Evolutionary conservation across 441 rosid genomes (phyloP), one percentile per base, ranked within the genome.

Genomic region (Adansonia grandidieri): DNA sequence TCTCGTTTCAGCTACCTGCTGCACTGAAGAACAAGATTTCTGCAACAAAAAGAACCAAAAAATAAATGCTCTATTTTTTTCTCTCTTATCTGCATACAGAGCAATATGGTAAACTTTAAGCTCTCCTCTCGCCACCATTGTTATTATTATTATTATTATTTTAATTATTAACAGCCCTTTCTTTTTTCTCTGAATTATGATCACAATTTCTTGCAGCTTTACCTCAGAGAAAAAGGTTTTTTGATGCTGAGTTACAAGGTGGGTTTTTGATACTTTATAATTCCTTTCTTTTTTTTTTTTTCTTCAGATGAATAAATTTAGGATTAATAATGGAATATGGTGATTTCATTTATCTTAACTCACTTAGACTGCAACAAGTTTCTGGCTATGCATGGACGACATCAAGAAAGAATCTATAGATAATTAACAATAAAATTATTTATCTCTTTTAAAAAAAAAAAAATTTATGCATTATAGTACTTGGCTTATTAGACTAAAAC

Each of bases 81-180:
- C 13, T 28, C 42, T 32, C 32, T 50, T 32, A 9, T 71, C 22
- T 44, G 40, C 19, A 40, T 57, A 58, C 66, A 58, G 53, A 58
- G 37, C 74, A 32, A 32, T 32, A 22, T n/a, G 84, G 87, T 86
- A 77, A 77, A 42, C n/a, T 24, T 50, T 65, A 64, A 42, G 14
- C 37, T 32, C 37, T 32, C 37, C 37, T 32, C 37, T 32, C 37
- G 4, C 37, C 24, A 8, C 24, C 37, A 1, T 47, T 20, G 3
- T 60, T 28, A 20, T 11, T 4, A 20, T 3, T 9, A 40, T 40
- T 61, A 19, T 17, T 19, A n/a, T 14, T 6, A 24, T 32, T 32
- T 2, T 32, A 32, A 32, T 32, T 32, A 32, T 32, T 32, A 32
- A 32, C 37, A 32, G 37, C 37, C 37, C 37, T 32, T 32, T 2